A percentile compares a stretch with the other conserved stretches of the same genome.
Conservation (phyloP, 2,329 filamentous ascomycete species). For the Thyridium curvatum region DNA sequence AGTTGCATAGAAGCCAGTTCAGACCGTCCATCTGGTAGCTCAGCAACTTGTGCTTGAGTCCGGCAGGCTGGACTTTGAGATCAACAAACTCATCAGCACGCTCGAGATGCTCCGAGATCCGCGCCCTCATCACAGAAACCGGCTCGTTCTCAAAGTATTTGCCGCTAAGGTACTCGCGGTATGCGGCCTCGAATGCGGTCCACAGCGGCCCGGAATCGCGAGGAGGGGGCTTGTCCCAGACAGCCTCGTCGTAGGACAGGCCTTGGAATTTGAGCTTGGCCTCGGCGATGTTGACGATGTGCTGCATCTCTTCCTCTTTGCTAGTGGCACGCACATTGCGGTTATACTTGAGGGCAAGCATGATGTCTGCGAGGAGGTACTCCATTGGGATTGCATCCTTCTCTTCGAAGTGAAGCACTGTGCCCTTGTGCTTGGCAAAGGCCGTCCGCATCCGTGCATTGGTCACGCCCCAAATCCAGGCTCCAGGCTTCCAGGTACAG, state of each 20-base stretch:
- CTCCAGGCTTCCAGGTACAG: conserved; percentile 79
- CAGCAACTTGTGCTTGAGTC: conserved; percentile 71
- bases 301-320: conserved; percentile 63
- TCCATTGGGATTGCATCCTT: conserved; percentile 84
- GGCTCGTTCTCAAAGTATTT: conserved; percentile 59
- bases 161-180: conserved; percentile 78
- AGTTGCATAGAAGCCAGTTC: conserved; percentile 94
- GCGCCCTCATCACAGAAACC: conserved; percentile 55
- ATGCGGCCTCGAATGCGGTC: conserved; percentile 74
- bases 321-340: conserved; percentile 32
- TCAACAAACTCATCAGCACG: conserved; percentile 55
- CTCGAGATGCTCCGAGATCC: conserved; percentile 36
- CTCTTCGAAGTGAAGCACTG: conserved; percentile 56
- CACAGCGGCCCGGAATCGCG: conserved; percentile 61
- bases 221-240: conserved; percentile 79
- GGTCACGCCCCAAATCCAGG: conserved; percentile 77
- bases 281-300: conserved; percentile 65
- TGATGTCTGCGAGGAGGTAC: conserved; percentile 76
- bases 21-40: conserved; percentile 87
- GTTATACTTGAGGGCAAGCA: conserved; percentile 71
- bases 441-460: conserved; percentile 59
- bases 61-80: conserved; percentile 64
- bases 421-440: conserved; percentile 67
- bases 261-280: conserved; percentile 90
- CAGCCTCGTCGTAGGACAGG: conserved; percentile 80